Conservation (phyloP, 1,284 basidiomycete species). For the Moesziomyces sp. region DNA sequence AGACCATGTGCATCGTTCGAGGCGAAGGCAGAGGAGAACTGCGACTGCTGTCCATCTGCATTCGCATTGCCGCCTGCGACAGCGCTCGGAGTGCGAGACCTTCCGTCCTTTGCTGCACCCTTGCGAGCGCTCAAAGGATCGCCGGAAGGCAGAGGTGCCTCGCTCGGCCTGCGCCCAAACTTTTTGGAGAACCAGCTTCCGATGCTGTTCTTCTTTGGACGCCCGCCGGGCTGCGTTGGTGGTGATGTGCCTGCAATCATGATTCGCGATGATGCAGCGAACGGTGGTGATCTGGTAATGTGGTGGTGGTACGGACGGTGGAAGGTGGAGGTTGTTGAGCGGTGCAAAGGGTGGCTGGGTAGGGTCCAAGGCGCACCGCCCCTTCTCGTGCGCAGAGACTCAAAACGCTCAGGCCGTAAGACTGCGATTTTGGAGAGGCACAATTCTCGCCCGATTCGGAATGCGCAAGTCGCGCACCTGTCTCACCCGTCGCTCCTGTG, state of each 20-base stretch:
- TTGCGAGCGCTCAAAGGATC: slow-evolving; percentile 11
- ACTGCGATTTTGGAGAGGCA: too few relatives aligned
- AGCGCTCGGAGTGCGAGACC: too few relatives aligned
- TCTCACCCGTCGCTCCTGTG: too few relatives aligned
- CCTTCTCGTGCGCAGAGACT: too few relatives aligned
- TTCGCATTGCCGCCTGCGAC: too few relatives aligned
- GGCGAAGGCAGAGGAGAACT: slow-evolving; percentile 23
- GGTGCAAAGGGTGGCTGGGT: background rate
- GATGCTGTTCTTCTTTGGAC: slow-evolving; percentile 45
- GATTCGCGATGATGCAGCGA: background rate
- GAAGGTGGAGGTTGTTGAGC: background rate
- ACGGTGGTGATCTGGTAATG: background rate
- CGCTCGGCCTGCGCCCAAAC: slow-evolving; percentile 45
- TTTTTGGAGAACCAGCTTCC: slow-evolving; percentile 56
- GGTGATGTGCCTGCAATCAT: slow-evolving; percentile 17
- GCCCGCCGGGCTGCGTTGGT: slow-evolving; percentile 12
- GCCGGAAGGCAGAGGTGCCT: slow-evolving; percentile 8
- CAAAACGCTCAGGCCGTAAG: too few relatives aligned
- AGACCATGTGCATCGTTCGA: slow-evolving; percentile 34
- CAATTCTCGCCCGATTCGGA: too few relatives aligned
- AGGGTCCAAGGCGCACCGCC: too few relatives aligned
- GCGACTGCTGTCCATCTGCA: slow-evolving; percentile 13
- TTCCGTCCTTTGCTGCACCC: slow-evolving; percentile 6
- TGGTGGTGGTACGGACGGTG: background rate
- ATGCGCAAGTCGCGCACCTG: too few relatives aligned